Evolutionary conservation across 2,329 filamentous ascomycete genomes (phyloP).

Genomic region (Emydomyces testavorans): DNA sequence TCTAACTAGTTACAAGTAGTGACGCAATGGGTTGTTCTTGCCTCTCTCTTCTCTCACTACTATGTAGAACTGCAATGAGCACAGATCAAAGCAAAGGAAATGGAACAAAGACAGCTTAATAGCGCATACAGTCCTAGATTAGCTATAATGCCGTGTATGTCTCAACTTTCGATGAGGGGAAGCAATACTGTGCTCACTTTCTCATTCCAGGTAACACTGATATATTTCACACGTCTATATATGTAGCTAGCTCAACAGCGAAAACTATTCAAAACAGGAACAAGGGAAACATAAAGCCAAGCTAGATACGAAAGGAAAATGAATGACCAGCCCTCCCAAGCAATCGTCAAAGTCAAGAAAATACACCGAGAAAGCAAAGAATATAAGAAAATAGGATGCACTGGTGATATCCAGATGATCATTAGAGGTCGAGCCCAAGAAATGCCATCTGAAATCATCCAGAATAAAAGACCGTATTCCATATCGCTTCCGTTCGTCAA

Average conservation of each 20-base stretch:
- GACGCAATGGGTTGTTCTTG: too few relatives aligned
- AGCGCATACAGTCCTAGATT: too few relatives aligned
- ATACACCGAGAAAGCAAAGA: neutral
- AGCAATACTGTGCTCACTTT: too few relatives aligned
- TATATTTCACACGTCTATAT: constrained; percentile 6
- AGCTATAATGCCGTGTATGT: too few relatives aligned
- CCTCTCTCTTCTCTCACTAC: too few relatives aligned
- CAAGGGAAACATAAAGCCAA: neutral
- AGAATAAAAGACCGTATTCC: neutral
- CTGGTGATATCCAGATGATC: neutral
- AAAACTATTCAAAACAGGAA: neutral
- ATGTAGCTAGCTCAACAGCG: constrained; percentile 5
- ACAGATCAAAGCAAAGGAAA: too few relatives aligned
- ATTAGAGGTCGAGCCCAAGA: neutral
- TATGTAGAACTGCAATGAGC: too few relatives aligned
- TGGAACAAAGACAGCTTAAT: too few relatives aligned
- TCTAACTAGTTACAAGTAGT: too few relatives aligned
- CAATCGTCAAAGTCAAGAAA: neutral
- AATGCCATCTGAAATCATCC: neutral
- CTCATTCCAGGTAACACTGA: neutral
- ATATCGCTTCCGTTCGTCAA: neutral
- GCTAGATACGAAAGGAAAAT: neutral
- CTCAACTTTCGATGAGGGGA: too few relatives aligned
- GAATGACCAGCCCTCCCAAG: neutral
- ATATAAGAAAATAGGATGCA: neutral